phyloP scores from a whole-genome alignment of 2,329 filamentous ascomycete species.

The Colletotrichum eremochloae region DNA sequence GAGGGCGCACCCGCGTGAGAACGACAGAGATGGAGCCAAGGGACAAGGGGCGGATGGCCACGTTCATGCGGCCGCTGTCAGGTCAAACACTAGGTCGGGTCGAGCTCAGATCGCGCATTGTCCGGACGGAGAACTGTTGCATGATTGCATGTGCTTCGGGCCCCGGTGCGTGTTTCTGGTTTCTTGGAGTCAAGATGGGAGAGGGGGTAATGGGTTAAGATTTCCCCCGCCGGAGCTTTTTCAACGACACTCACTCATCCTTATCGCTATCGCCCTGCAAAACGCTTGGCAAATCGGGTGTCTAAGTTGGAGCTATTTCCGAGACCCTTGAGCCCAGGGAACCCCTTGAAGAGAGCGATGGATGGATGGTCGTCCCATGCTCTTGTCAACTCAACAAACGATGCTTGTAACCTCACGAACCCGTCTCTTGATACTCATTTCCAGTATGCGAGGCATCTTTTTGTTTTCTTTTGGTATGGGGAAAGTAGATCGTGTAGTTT shows the following conservation, averaged over 20 bases:
- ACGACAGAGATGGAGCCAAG: neutral
- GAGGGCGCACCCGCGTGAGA: no score
- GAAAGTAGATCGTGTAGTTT: neutral
- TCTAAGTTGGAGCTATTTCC: neutral
- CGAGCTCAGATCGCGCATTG: conserved; percentile 9
- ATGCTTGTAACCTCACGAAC: neutral
- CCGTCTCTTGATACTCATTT: neutral
- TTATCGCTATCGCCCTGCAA: neutral
- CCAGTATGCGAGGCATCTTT: neutral
- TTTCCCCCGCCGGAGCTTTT: neutral
- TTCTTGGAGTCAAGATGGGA: neutral
- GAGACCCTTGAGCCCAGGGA: neutral
- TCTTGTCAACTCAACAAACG: neutral
- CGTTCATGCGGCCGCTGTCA: conserved; percentile 37
- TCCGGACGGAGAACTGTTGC: conserved; percentile 18
- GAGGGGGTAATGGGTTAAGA: neutral
- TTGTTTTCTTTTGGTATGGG: neutral
- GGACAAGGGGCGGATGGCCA: conserved; percentile 20
- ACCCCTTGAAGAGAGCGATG: neutral
- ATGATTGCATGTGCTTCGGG: conserved; percentile 14
- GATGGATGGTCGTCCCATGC: neutral
- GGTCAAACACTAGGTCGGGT: conserved; percentile 25
- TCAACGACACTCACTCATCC: neutral
- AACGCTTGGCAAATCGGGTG: neutral
- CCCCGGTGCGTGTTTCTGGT: conserved; percentile 20